Evolutionary conservation across 2,329 filamentous ascomycete species (phyloP).

Genomic region (Aspergillaceae sp.): DNA sequence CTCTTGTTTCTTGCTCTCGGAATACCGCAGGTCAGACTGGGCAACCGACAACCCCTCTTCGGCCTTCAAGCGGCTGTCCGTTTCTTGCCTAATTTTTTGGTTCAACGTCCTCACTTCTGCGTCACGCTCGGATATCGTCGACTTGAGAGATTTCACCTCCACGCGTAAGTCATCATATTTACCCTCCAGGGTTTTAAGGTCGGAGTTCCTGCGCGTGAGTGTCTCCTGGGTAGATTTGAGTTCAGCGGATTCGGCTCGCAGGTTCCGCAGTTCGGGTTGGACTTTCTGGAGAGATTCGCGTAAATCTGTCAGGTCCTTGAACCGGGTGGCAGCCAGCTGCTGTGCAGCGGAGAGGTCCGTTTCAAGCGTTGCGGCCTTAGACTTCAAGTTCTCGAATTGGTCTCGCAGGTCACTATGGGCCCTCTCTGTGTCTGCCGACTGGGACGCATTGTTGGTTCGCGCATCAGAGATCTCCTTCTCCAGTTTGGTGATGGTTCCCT

Average conservation of each 20-base stretch:
- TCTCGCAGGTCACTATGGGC: slow-evolving; percentile 48
- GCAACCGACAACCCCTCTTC: slow-evolving; percentile 71
- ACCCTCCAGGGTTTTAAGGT: slow-evolving; percentile 68
- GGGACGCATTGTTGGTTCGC: slow-evolving; percentile 40
- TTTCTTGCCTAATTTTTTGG: slow-evolving; percentile 69
- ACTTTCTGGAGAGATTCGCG: slow-evolving; percentile 72
- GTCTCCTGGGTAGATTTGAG: slow-evolving; percentile 70
- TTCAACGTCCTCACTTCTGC: slow-evolving; percentile 67
- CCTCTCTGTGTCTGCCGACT: slow-evolving; percentile 41
- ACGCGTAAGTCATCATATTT: slow-evolving; percentile 71
- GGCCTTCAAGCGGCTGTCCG: slow-evolving; percentile 58
- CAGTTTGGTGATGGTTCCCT: slow-evolving; percentile 56
- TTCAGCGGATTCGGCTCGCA: slow-evolving; percentile 67
- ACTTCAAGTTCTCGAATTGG: slow-evolving; percentile 64
- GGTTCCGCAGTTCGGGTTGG: slow-evolving; percentile 72
- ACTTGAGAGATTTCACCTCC: slow-evolving; percentile 63
- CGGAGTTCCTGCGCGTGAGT: slow-evolving; percentile 52
- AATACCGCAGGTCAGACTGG: slow-evolving; percentile 67
- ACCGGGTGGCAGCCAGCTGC: slow-evolving; percentile 75
- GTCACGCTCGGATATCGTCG: slow-evolving; percentile 64
- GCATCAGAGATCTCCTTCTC: slow-evolving; percentile 61
- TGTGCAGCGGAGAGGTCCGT: slow-evolving; percentile 80
- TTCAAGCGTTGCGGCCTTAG: slow-evolving; percentile 60
- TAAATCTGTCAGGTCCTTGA: slow-evolving; percentile 77
- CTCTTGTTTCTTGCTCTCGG: slow-evolving; percentile 72